phyloP scores from a whole-genome alignment of 305 asterid genomes.

The Withania somnifera region DNA sequence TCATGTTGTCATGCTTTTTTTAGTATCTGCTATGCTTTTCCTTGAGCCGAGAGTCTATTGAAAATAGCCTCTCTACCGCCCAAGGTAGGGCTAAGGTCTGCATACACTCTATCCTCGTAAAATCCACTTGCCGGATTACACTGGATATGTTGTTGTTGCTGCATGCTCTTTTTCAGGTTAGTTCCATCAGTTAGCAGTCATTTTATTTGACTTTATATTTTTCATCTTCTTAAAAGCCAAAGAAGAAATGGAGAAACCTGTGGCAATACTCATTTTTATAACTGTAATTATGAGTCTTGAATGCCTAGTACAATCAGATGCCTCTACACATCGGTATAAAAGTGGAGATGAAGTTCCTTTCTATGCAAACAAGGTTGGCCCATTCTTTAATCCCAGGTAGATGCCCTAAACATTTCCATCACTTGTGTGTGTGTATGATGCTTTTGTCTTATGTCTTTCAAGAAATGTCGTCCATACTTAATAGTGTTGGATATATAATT shows the following conservation, averaged over 20 bases:
- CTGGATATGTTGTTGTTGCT: too few species aligned
- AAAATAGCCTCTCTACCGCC: too few species aligned
- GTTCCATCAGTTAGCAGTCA: not conserved
- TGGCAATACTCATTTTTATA: not conserved
- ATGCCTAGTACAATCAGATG: constrained; percentile 10
- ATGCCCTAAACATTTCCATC: not conserved
- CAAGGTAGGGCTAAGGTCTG: too few species aligned
- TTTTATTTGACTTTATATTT: not conserved
- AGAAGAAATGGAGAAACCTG: not conserved
- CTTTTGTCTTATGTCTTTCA: not conserved
- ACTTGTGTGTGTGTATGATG: not conserved
- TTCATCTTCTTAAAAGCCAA: not conserved
- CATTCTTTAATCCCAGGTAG: constrained; percentile 16
- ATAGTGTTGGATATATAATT: not conserved
- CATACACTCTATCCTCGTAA: too few species aligned
- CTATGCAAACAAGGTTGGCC: constrained; percentile 12
- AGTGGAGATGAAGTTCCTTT: constrained; percentile 13
- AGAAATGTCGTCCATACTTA: not conserved
- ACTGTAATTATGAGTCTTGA: not conserved
- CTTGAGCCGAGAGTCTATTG: too few species aligned
- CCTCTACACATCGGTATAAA: constrained; percentile 10
- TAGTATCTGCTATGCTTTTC: too few species aligned
- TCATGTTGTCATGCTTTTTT: too few species aligned
- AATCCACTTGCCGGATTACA: too few species aligned
- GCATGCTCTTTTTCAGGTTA: too few species aligned